These are phyloP conservation scores for Penicillium verrucosum DNA, from an alignment of 2,329 filamentous ascomycete species.

Conservation along the genomic window DNA sequence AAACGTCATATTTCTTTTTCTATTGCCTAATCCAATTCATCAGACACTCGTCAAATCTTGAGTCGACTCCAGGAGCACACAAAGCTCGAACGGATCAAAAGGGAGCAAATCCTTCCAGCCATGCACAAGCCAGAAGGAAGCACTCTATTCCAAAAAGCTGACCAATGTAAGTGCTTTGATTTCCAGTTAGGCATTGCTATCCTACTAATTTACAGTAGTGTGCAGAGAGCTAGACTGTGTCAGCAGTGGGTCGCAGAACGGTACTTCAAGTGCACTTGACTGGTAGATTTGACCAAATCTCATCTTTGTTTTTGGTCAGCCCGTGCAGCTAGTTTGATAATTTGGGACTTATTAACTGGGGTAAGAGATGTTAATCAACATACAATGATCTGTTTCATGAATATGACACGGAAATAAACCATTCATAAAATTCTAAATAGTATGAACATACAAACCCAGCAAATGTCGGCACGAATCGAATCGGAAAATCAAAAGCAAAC, in stretches of 20 bases:
- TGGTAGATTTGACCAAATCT: constrained; percentile 8
- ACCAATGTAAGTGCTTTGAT: constrained; percentile 21
- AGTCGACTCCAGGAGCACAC: constrained; percentile 21
- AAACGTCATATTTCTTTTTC: not conserved
- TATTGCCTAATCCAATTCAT: not conserved
- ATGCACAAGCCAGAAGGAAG: constrained; percentile 26
- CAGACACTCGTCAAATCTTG: constrained; percentile 12
- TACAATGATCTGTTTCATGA: not conserved
- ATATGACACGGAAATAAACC: not conserved
- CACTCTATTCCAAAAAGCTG: constrained; percentile 27
- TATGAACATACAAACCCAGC: too few relatives aligned
- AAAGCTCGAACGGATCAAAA: constrained; percentile 23
- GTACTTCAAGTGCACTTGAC: constrained; percentile 8
- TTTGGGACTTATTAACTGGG: too few relatives aligned
- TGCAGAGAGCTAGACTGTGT: constrained; percentile 23
- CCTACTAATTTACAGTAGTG: constrained; percentile 10
- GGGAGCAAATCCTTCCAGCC: constrained; percentile 24
- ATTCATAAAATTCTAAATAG: not conserved
- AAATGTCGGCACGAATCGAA: not conserved
- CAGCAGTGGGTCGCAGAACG: constrained; percentile 5
- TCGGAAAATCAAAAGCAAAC: not conserved
- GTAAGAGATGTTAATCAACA: too few relatives aligned
- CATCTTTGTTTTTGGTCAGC: not conserved
- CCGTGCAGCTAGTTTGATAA: rapidly evolving
- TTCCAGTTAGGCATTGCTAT: rapidly evolving